phyloP scores from a whole-genome alignment of 73 alveolate genomes.

The Tetrahymena thermophila region DNA sequence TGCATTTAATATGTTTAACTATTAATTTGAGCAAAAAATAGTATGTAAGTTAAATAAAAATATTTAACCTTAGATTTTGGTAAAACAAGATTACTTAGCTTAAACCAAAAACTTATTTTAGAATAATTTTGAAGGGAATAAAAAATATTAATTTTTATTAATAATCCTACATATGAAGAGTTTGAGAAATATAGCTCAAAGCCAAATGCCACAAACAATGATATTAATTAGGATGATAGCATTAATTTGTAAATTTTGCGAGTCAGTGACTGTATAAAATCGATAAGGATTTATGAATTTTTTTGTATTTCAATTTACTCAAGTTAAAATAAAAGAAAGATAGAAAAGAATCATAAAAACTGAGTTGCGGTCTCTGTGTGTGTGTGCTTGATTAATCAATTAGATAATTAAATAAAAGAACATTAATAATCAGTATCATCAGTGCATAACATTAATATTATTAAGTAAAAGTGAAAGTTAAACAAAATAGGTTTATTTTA shows the following conservation, averaged over 20 bases:
- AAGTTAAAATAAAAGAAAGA: not conserved
- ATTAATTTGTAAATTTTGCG: too few species aligned
- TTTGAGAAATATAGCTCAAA: too few species aligned
- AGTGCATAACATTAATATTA: not conserved
- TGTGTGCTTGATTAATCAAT: not conserved
- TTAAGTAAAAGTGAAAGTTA: not conserved
- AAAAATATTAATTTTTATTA: too few species aligned
- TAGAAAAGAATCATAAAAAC: not conserved
- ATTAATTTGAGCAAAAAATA: too few species aligned
- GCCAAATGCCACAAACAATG: too few species aligned
- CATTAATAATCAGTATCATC: not conserved
- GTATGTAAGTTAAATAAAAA: not conserved
- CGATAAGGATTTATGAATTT: not conserved
- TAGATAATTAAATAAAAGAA: not conserved
- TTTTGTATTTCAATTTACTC: not conserved
- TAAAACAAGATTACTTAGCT: not conserved
- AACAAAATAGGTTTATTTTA: not conserved
- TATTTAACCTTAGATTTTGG: too few species aligned
- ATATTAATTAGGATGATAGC: not conserved
- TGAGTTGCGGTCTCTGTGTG: not conserved
- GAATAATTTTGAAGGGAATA: not conserved
- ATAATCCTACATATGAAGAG: not conserved
- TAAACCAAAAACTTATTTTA: not conserved
- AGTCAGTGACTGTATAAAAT: not conserved
- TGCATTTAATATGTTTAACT: too few species aligned